phyloP scores from a whole-genome alignment of 805 yeast genomes.

The Nakazawaea peltata region DNA sequence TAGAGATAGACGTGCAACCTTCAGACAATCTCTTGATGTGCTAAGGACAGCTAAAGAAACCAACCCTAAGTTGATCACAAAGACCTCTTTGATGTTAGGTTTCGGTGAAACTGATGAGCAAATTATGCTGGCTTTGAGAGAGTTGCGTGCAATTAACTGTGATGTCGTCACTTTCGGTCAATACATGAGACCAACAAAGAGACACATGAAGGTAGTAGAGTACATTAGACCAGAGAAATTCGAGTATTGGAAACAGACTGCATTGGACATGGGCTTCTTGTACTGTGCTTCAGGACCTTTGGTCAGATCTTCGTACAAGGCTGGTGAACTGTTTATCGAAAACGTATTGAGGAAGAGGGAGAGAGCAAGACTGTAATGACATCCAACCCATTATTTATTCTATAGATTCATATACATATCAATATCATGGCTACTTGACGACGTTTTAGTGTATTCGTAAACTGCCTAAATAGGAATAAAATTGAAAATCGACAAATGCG shows the following conservation, averaged over 20 bases:
- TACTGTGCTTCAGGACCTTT: slow-evolving; percentile 97
- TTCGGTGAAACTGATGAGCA: slow-evolving; percentile 95
- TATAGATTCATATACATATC: no score
- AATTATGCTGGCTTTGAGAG: slow-evolving; percentile 63
- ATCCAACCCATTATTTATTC: no score
- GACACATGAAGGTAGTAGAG: slow-evolving; percentile 97
- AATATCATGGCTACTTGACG: no score
- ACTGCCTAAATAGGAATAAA: no score
- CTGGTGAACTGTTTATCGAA: slow-evolving; percentile 96
- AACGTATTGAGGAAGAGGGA: slow-evolving; percentile 73
- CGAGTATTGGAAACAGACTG: slow-evolving; percentile 84
- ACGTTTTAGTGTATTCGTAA: no score
- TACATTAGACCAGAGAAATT: slow-evolving; percentile 91
- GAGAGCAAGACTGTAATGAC: slow-evolving; percentile 3
- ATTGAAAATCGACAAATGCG: no score
- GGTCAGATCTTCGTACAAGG: slow-evolving; percentile 94
- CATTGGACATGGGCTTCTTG: slow-evolving; percentile 83
- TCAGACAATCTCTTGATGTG: slow-evolving; percentile 77
- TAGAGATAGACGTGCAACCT: slow-evolving; percentile 95
- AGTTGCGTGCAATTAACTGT: slow-evolving; percentile 67
- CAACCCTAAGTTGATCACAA: slow-evolving; percentile 72
- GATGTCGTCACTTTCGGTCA: slow-evolving; percentile 98
- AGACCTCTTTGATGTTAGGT: slow-evolving; percentile 94
- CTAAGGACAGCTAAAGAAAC: slow-evolving; percentile 73
- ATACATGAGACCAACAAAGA: slow-evolving; percentile 97